Evolutionary conservation across 768 basidiomycete genomes (phyloP).

Genomic region (Mycena albidolilacea): DNA sequence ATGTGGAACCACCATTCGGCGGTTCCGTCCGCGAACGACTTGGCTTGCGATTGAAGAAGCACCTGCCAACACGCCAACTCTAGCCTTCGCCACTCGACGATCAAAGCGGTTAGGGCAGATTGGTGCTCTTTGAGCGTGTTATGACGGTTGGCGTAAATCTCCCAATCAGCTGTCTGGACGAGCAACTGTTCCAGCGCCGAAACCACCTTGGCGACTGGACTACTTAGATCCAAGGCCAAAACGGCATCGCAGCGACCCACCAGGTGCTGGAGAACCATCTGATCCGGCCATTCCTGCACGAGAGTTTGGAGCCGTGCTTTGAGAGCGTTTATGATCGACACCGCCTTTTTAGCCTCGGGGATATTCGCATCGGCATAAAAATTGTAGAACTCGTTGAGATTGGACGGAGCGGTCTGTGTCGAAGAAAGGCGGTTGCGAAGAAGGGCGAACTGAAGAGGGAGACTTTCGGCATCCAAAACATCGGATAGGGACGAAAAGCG

Average conservation of each 20-base stretch:
- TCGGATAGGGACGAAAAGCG: constrained; percentile 52
- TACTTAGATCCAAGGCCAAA: constrained; percentile 70
- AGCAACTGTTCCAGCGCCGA: constrained; percentile 89
- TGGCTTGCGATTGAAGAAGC: constrained; percentile 81
- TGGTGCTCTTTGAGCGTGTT: constrained; percentile 84
- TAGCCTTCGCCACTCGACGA: constrained; percentile 92
- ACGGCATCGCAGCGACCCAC: constrained; percentile 77
- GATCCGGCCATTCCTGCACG: constrained; percentile 93
- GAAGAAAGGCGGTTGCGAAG: constrained; percentile 58
- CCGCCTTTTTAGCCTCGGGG: constrained; percentile 75
- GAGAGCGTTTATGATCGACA: constrained; percentile 65
- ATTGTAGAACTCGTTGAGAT: constrained; percentile 60
- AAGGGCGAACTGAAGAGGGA: constrained; percentile 66
- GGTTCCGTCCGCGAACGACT: constrained; percentile 63
- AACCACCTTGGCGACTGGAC: constrained; percentile 87
- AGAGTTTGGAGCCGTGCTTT: constrained; percentile 67
- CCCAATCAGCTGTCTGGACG: constrained; percentile 94
- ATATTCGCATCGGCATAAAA: constrained; percentile 90
- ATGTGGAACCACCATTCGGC: constrained; percentile 92
- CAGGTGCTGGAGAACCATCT: constrained; percentile 95
- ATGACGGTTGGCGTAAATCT: constrained; percentile 93
- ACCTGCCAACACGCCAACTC: constrained; percentile 92
- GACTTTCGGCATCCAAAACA: constrained; percentile 65
- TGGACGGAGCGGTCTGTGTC: constrained; percentile 45
- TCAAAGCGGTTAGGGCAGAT: constrained; percentile 74